Evolutionary conservation across 768 basidiomycete species (phyloP).

Genomic region (Tulasnella sp.): DNA sequence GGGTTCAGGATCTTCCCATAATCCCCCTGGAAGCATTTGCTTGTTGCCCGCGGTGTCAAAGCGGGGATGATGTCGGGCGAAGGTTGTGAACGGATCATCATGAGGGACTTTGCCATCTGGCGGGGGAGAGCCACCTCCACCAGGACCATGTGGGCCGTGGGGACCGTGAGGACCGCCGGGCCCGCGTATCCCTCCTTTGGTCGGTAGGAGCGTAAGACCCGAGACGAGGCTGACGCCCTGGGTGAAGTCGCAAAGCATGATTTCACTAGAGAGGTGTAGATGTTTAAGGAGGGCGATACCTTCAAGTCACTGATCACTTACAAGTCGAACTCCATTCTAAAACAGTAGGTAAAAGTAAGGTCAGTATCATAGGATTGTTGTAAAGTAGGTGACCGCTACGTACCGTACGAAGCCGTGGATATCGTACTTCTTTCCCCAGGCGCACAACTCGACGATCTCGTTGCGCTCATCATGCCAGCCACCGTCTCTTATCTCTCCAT

Average conservation of each 20-base stretch:
- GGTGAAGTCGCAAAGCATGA: conserved; percentile 1
- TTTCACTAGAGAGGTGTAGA: background rate
- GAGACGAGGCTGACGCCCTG: background rate
- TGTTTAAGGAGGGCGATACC: background rate
- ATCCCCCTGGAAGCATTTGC: background rate
- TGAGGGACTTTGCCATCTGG: background rate
- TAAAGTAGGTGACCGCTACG: background rate
- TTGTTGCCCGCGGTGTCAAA: background rate
- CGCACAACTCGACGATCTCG: conserved; percentile 2
- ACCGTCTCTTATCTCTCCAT: conserved; percentile 6
- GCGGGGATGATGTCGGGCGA: background rate
- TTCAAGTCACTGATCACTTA: background rate
- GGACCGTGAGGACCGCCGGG: background rate
- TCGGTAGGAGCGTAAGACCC: background rate
- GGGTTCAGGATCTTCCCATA: background rate
- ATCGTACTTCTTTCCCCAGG: background rate
- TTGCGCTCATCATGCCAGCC: background rate
- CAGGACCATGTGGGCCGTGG: no score
- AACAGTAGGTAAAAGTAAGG: background rate
- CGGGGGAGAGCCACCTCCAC: no score
- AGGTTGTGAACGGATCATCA: background rate
- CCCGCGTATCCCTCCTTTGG: background rate
- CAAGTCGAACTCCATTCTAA: conserved; percentile 8
- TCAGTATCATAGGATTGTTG: no score
- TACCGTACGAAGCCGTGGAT: conserved; percentile 6